Base-by-base conservation (phyloP, 768 basidiomycete species). In the Paxillus rubicundulus region DNA sequence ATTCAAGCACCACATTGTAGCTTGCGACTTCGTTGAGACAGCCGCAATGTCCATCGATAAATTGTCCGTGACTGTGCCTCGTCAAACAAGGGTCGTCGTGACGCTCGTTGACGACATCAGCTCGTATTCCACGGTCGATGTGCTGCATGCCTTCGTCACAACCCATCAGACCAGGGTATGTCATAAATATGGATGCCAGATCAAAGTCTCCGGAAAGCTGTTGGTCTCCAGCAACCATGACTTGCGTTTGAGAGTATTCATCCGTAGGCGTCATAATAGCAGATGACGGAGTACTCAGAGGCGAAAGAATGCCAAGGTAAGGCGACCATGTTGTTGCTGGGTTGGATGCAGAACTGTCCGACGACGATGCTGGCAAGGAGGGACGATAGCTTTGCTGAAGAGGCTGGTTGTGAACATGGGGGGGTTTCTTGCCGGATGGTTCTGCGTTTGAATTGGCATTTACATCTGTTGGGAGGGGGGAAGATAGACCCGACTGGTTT, bases 1-100 rank as follows among this genome's bases (percentile, higher is more conserved):
- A 70, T 58, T 87, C 84, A 10, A 86, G 74, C 18, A 84, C 71
- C n/a, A 76, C 77, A 49, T 71, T 79, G 60, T 87, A 86, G 58
- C 70, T 78, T 17, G 72, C 59, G 9, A 74, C 59, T 53, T 86
- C 84, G 48, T 76, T 72, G 24, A 86, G 70, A 60, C 85, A 87
- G 5, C 77, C 80, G 55, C 85, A 86, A 47, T 82, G 78, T 14
- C 70, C 71, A 13, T 57, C 74, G 32, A 57, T 37, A 47, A 47
- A 38, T 6, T 48, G 56, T 4, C 54, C 47, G 6, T 54, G 45
- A 32, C 53, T 54, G 28, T 58, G 57, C 46, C 60, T 64, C 39
- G 56, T 45, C 32, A 53, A 27, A 41, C n/a, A 32, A 21, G 56
- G 21, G 6, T 59, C 48, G 37, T 52, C 44, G 9, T 46, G 39